These are phyloP conservation scores for Medicago ruthenica DNA, from an alignment of 306 rosid species.

Conservation along the genomic window DNA sequence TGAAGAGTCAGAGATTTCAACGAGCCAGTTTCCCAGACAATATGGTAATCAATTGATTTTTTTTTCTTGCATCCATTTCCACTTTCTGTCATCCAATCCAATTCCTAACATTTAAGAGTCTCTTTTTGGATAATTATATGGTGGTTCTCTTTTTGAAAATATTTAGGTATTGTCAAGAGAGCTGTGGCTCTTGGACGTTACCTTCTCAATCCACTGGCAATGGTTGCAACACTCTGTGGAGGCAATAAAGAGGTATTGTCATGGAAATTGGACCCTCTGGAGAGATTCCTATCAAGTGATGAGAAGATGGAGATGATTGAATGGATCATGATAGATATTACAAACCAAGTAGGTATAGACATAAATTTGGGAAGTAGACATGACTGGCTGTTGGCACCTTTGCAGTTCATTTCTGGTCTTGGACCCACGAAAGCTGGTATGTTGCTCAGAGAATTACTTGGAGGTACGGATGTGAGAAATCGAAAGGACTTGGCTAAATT, in stretches of 20 bases:
- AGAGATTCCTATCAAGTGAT: constrained; percentile 49
- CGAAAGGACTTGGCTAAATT: constrained; percentile 51
- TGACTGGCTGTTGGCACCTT: constrained; percentile 57
- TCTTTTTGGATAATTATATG: neutral
- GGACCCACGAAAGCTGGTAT: constrained; percentile 52
- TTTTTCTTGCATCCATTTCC: constrained; percentile 10
- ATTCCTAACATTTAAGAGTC: neutral
- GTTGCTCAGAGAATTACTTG: constrained; percentile 46
- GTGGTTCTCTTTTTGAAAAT: constrained; percentile 18
- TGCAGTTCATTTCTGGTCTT: constrained; percentile 62
- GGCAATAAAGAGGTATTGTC: constrained; percentile 46
- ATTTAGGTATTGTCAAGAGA: constrained; percentile 55
- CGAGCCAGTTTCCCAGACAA: constrained; percentile 50
- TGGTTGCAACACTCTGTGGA: constrained; percentile 64
- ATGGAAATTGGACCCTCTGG: constrained; percentile 51
- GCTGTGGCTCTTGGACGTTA: constrained; percentile 65
- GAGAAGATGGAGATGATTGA: constrained; percentile 57
- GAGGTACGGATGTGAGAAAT: constrained; percentile 41
- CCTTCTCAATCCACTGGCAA: constrained; percentile 58
- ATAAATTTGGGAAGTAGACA: constrained; percentile 49
- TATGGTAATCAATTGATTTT: constrained; percentile 40
- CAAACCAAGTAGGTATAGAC: constrained; percentile 62
- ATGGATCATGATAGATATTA: constrained; percentile 56
- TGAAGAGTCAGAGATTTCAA: constrained; percentile 55
- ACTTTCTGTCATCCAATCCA: neutral